Percentiles rank a stretch among this genome's conserved stretches.
phyloP scores from a whole-genome alignment of 306 rosid genomes.

The Malus orientalis region DNA sequence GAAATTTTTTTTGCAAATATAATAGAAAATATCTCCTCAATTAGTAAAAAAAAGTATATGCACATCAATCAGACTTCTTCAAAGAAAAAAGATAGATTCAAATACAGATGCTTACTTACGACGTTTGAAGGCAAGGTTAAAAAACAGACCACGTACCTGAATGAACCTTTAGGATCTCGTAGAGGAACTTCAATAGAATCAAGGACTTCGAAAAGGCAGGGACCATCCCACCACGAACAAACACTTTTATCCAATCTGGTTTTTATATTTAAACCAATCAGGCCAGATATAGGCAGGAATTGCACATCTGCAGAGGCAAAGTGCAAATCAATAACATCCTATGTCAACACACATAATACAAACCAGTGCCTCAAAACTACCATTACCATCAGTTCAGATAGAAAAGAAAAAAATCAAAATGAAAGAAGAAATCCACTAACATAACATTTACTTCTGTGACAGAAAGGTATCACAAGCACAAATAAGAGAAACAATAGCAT shows the following conservation, averaged over 20 bases:
- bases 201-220: constrained; percentile 89
- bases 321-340: background rate
- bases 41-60: background rate
- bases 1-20: background rate
- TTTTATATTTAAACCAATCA: constrained; percentile 59
- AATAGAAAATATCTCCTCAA: background rate
- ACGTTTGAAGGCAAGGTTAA: background rate
- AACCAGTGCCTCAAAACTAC: background rate
- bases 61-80: background rate
- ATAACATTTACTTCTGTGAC: background rate
- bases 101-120: background rate
- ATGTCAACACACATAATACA: background rate
- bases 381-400: background rate
- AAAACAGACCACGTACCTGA: constrained; percentile 46
- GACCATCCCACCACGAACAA: constrained; percentile 91
- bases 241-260: constrained; percentile 55
- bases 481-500: background rate
- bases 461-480: background rate
- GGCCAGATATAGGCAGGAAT: constrained; percentile 90
- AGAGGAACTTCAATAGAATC: constrained; percentile 62
- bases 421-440: background rate
- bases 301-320: constrained; percentile 61
- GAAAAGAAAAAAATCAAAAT: background rate
- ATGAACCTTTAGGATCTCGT: constrained; percentile 80
- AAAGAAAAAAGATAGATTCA: background rate